Evolutionary conservation across 2,329 filamentous ascomycete genomes (phyloP), one percentile per base, ranked within the genome.

Genomic region (Aspergillus spinulosporus): DNA sequence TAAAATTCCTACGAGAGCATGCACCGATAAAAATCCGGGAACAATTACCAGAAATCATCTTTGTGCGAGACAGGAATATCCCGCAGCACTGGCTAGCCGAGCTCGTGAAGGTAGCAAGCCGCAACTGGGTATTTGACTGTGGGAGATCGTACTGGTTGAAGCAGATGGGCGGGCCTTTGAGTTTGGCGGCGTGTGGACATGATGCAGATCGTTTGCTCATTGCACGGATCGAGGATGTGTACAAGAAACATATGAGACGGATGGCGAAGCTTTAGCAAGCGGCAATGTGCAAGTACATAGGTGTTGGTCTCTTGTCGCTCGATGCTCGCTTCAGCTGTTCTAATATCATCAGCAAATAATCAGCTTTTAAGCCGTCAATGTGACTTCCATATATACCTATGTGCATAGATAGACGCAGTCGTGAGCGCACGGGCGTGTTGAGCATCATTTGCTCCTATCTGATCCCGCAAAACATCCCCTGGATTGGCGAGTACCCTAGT

Each of bases 101-200:
- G 44, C 56, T 71, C 46, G 68, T 71, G n/a, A 66, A 63, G 46
- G 68, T 69, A 5, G 66, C 64, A 9, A 68, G 67, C 9, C 64
- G 69, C 1, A 66, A 71, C 49, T 71, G 69, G 69, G 5, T 64
- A 6, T 71, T 71, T 54, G 67, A 71, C 49, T 71, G 69, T 47
- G 65, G 69, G 7, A 59, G 66, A 34, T 71, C 68, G 5, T 70
- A 69, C 49, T 71, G 69, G 69, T 46, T 71, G 42, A 68, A 65
- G 31, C 66, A 69, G 36, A 58, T 70, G 3, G 60, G 65, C 4
- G 69, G 69, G 0, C 67, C 68, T 4, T 58, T 71, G 54, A 69
- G 63, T 54, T 58, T 71, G 8, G 56, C 59, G 8, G 57, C 58
- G 12, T 68, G 67, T 47, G 65, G 62, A 45, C 55, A 60, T 40